A percentile compares a stretch with the other conserved stretches of the same genome.
phyloP scores from a whole-genome alignment of 345 rosid genomes.

The Hibiscus syriacus region DNA sequence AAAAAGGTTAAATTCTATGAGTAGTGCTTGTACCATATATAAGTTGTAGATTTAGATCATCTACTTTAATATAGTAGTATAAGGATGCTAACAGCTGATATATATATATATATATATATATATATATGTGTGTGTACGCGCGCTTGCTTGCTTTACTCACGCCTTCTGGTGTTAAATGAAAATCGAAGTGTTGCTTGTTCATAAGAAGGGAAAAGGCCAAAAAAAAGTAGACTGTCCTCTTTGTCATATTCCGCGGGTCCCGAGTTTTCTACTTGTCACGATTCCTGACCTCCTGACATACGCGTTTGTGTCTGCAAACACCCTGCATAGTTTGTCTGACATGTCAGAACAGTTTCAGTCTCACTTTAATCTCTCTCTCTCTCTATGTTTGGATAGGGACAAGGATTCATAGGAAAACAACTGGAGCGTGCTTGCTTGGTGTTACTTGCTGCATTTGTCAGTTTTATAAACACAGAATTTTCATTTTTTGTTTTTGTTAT shows the following conservation, averaged over 20 bases:
- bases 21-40: too few species aligned
- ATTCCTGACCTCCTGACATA: constrained; percentile 15
- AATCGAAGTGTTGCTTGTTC: background rate
- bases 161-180: background rate
- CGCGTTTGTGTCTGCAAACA: constrained; percentile 18
- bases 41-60: too few species aligned
- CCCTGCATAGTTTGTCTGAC: constrained; percentile 16
- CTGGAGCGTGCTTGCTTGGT: background rate
- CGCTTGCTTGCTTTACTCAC: too few species aligned
- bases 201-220: background rate
- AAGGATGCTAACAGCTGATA: too few species aligned
- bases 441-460: constrained; percentile 1
- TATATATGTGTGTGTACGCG: too few species aligned
- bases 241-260: constrained; percentile 2
- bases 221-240: background rate
- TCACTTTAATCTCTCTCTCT: background rate
- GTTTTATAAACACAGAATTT: background rate
- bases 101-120: too few species aligned
- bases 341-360: constrained; percentile 17
- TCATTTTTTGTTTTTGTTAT: background rate
- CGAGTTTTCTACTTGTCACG: background rate
- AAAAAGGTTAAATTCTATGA: too few species aligned
- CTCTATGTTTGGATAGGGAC: background rate
- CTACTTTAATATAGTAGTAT: too few species aligned
- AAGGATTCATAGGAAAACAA: background rate